Percentiles rank a stretch among this genome's conserved stretches.
These are phyloP conservation scores for Dendrocalamus sinicus DNA, from an alignment of 176 grass and related monocot species.

Conservation along the genomic window DNA sequence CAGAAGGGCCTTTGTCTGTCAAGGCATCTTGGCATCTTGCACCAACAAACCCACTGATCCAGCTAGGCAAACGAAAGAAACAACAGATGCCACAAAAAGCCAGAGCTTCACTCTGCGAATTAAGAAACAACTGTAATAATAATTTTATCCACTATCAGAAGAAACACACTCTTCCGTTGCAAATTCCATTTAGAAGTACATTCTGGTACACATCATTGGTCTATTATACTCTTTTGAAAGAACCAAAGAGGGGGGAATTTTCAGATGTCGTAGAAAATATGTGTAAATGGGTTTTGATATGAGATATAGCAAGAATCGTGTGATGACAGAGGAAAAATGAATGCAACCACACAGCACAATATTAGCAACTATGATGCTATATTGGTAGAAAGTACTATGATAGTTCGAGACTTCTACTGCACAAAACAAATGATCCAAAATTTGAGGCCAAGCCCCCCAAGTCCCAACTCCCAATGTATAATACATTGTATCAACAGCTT, in stretches of 20 bases:
- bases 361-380: neutral
- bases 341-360: neutral
- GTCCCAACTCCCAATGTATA: neutral
- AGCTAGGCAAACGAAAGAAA: constrained; percentile 88
- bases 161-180: neutral
- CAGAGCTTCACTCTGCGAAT: constrained; percentile 83
- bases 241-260: neutral
- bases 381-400: neutral
- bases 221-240: neutral
- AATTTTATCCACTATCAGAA: neutral
- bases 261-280: neutral
- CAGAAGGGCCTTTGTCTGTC: constrained; percentile 69
- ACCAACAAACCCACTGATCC: constrained; percentile 83
- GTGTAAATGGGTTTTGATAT: neutral
- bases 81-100: constrained; percentile 93
- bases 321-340: neutral
- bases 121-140: constrained; percentile 28
- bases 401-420: neutral
- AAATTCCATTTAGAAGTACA: constrained; percentile 9
- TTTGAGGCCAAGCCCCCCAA: neutral
- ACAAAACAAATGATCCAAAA: neutral
- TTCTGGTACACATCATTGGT: neutral
- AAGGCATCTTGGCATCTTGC: constrained; percentile 87
- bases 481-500: neutral
- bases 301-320: neutral